phyloP scores from a whole-genome alignment of 108 stramenopile species.

The Chaetoceros tenuissimus region DNA sequence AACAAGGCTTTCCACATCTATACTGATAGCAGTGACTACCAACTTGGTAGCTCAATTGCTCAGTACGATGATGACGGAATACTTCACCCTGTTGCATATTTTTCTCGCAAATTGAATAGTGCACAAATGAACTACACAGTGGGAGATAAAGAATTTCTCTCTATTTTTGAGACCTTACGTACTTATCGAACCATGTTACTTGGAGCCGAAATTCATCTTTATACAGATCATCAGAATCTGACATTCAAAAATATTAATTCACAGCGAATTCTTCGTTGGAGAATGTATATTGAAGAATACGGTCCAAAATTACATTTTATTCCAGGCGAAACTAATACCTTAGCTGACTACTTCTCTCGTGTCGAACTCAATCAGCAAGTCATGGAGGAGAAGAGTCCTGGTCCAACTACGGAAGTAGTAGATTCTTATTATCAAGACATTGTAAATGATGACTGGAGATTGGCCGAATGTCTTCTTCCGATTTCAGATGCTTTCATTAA shows the following conservation, averaged over 20 bases:
- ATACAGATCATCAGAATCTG: slow-evolving; percentile 39
- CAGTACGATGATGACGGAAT: no score
- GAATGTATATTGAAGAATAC: slow-evolving; percentile 32
- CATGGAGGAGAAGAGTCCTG: no score
- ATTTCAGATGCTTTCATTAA: no score
- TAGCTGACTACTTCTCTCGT: slow-evolving; percentile 34
- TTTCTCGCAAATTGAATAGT: slow-evolving; percentile 17
- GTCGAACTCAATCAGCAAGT: no score
- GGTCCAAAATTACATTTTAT: slow-evolving; percentile 18
- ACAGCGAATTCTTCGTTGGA: slow-evolving; percentile 32
- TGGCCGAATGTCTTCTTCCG: no score
- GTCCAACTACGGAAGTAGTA: no score
- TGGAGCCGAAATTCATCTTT: slow-evolving; percentile 19
- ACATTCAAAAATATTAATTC: slow-evolving; percentile 15
- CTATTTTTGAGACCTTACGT: slow-evolving; percentile 13
- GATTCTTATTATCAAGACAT: no score
- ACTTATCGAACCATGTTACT: slow-evolving; percentile 15
- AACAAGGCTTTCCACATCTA: slow-evolving; percentile 18
- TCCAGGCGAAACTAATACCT: slow-evolving; percentile 26
- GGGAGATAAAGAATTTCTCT: slow-evolving; percentile 14
- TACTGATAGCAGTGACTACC: slow-evolving; percentile 28
- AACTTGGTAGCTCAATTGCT: slow-evolving; percentile 22
- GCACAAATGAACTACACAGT: slow-evolving; percentile 33
- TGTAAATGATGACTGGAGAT: no score
- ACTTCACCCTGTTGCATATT: slow-evolving; percentile 44